These are phyloP conservation scores for Solanum arcanum DNA, from an alignment of 257 asterid species.

Conservation along the genomic window DNA sequence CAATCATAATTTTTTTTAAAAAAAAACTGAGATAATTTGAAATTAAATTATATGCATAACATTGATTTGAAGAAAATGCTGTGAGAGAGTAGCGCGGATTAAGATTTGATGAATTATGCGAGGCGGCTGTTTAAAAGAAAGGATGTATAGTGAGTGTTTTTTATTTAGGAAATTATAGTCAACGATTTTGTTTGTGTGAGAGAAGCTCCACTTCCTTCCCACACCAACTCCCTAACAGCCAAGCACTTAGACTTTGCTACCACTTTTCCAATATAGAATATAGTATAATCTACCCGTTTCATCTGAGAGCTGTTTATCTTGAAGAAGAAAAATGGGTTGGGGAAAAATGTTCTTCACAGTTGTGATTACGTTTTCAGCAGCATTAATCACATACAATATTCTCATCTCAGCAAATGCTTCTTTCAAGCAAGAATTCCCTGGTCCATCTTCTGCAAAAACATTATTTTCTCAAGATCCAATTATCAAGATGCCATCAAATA, in stretches of 20 bases:
- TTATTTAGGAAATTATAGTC: neutral
- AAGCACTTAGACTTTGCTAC: neutral
- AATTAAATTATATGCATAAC: neutral
- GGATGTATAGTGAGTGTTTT: too few species aligned
- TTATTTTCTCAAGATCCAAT: slow-evolving; percentile 38
- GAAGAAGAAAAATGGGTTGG: slow-evolving; percentile 39
- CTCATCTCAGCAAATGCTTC: slow-evolving; percentile 87
- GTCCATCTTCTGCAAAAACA: slow-evolving; percentile 13
- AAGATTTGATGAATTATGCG: neutral
- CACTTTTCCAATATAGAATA: neutral
- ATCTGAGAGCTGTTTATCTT: too few species aligned
- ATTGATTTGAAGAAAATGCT: neutral
- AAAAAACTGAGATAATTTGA: neutral
- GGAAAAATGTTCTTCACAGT: slow-evolving; percentile 68
- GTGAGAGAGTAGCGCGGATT: too few species aligned
- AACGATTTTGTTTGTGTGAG: neutral
- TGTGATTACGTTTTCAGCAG: slow-evolving; percentile 58
- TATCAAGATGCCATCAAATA: slow-evolving; percentile 54
- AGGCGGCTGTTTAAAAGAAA: neutral
- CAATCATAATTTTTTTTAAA: too few species aligned
- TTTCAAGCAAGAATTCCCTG: slow-evolving; percentile 69
- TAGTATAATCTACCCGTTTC: neutral
- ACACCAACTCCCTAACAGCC: neutral
- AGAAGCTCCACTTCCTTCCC: neutral
- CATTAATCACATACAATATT: slow-evolving; percentile 84